Evolutionary conservation across 2,329 filamentous ascomycete species (phyloP).

Genomic region (Alternaria sp.): DNA sequence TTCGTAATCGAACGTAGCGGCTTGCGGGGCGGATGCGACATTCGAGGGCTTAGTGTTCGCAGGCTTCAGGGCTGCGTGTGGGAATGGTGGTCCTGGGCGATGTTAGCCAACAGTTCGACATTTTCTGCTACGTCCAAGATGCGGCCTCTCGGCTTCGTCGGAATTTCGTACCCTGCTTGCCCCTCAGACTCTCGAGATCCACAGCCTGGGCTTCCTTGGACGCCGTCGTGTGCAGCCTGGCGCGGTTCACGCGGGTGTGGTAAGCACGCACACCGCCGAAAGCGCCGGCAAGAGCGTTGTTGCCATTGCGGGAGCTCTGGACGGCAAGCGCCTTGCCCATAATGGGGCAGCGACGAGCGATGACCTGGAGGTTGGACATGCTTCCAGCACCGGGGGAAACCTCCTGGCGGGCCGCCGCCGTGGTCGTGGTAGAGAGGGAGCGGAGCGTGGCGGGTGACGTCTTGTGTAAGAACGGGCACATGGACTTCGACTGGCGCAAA

Average conservation of each 20-base stretch:
- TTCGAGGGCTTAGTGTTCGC: conserved; percentile 26
- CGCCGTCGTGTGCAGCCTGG: conserved; percentile 80
- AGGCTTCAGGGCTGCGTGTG: conserved; percentile 34
- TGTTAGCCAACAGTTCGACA: conserved; percentile 10
- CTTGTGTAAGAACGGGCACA: conserved; percentile 97
- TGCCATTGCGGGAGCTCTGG: conserved; percentile 65
- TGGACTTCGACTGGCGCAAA: conserved; percentile 90
- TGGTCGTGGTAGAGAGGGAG: conserved; percentile 80
- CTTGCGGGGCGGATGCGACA: conserved; percentile 54
- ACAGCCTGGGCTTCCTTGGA: conserved; percentile 79
- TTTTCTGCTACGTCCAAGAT: not conserved
- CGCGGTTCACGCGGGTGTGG: conserved; percentile 63
- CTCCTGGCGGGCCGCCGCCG: conserved; percentile 65
- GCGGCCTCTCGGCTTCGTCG: not conserved
- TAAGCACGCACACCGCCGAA: conserved; percentile 59
- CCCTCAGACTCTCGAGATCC: conserved; percentile 57
- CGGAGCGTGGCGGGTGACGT: conserved; percentile 91
- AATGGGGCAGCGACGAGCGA: conserved; percentile 93
- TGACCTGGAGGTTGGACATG: conserved; percentile 95
- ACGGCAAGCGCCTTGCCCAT: conserved; percentile 98
- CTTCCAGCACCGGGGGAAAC: conserved; percentile 82
- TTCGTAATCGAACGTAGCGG: conserved; percentile 83
- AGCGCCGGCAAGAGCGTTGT: conserved; percentile 55
- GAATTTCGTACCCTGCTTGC: conserved; percentile 50
- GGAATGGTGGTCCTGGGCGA: conserved; percentile 36